Conservation (phyloP, 805 yeast genomes). For the Starmerella vitae region DNA sequence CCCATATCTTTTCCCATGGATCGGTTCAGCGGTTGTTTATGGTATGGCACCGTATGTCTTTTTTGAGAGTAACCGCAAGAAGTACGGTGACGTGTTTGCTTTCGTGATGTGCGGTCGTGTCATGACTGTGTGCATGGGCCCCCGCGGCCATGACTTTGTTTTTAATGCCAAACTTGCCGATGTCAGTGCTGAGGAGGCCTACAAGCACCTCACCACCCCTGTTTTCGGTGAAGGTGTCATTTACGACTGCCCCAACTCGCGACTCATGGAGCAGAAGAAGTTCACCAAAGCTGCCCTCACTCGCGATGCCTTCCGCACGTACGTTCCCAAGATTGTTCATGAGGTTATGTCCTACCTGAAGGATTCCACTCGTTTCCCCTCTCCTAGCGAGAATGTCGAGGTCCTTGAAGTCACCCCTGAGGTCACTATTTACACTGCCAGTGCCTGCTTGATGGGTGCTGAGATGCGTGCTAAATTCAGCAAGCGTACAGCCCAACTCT, state of each 20-base stretch:
- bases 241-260: slow-evolving; percentile 87
- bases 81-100: slow-evolving; percentile 88
- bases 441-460: slow-evolving; percentile 79
- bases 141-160: slow-evolving; percentile 94
- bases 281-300: slow-evolving; percentile 85
- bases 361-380: slow-evolving; percentile 26
- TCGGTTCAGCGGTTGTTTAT: slow-evolving; percentile 77
- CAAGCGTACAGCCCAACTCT: slow-evolving; percentile 69
- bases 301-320: slow-evolving; percentile 63
- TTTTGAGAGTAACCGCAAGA: slow-evolving; percentile 60
- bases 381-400: slow-evolving; percentile 23
- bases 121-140: slow-evolving; percentile 93
- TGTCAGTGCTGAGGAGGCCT: slow-evolving; percentile 94
- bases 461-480: slow-evolving; percentile 77
- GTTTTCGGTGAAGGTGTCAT: slow-evolving; percentile 96
- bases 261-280: slow-evolving; percentile 96
- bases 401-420: slow-evolving; percentile 85
- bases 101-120: slow-evolving; percentile 78
- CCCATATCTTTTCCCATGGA: slow-evolving; percentile 88
- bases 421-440: slow-evolving; percentile 91
- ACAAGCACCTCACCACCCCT: slow-evolving; percentile 95
- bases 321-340: slow-evolving; percentile 77
- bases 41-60: slow-evolving; percentile 92
- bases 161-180: slow-evolving; percentile 79
- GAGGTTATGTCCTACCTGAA: slow-evolving; percentile 60